Conservation (phyloP, 192 early-diverging fungal genomes). For the Coemansia sp. region DNA sequence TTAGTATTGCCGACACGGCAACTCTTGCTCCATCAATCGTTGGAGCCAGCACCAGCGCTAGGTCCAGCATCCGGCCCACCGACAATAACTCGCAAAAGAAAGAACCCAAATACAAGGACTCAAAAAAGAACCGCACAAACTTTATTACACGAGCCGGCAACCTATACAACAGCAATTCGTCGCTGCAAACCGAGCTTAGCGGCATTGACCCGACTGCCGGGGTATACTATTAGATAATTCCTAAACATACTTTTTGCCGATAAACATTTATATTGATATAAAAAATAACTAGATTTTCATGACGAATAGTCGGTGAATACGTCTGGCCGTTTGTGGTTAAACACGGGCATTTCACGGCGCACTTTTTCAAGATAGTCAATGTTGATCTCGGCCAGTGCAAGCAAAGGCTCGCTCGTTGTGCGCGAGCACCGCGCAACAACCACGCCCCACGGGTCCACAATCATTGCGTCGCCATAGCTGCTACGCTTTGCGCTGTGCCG, state of each 20-base stretch:
- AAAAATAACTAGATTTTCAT: background rate
- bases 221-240: background rate
- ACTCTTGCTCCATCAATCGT: slow-evolving; percentile 1
- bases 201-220: background rate
- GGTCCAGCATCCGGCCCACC: background rate
- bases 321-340: slow-evolving; percentile 67
- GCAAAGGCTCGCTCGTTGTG: slow-evolving; percentile 54
- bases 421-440: slow-evolving; percentile 65
- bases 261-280: background rate
- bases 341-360: slow-evolving; percentile 72
- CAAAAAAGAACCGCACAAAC: background rate
- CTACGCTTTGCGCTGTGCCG: slow-evolving; percentile 67
- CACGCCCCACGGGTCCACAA: slow-evolving; percentile 82
- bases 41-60: background rate
- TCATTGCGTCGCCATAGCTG: slow-evolving; percentile 81
- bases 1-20: slow-evolving; percentile 2
- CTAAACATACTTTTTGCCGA: background rate
- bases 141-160: background rate
- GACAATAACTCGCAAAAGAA: background rate
- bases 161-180: background rate
- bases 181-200: background rate
- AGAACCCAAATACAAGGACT: background rate
- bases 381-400: slow-evolving; percentile 69
- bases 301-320: slow-evolving; percentile 44
- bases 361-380: slow-evolving; percentile 61